Conservation (phyloP, 768 basidiomycete genomes). For the Termitomyces sp. region DNA sequence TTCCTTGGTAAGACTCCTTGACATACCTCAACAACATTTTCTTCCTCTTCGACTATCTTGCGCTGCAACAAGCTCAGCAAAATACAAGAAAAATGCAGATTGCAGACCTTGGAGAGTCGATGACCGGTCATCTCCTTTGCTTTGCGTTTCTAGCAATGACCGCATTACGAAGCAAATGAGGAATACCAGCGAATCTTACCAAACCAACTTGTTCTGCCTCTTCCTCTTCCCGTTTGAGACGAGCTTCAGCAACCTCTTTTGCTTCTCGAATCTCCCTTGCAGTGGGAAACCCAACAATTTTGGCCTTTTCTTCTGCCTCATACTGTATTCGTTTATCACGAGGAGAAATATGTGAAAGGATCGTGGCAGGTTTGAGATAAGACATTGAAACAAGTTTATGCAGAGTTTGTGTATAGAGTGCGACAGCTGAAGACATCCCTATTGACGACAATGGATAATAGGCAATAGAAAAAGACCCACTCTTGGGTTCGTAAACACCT, state of each 20-base stretch:
- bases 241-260: slow-evolving; percentile 58
- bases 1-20: not conserved
- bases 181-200: slow-evolving; percentile 37
- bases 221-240: slow-evolving; percentile 64
- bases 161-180: slow-evolving; percentile 11
- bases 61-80: slow-evolving; percentile 17
- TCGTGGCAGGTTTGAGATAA: slow-evolving; percentile 79
- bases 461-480: slow-evolving; percentile 27
- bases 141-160: slow-evolving; percentile 53
- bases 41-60: slow-evolving; percentile 48
- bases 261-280: slow-evolving; percentile 74
- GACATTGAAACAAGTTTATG: slow-evolving; percentile 63
- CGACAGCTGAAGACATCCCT: slow-evolving; percentile 14
- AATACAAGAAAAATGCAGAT: not conserved
- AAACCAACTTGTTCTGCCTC: slow-evolving; percentile 70
- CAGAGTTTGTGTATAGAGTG: slow-evolving; percentile 56
- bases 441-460: not conserved
- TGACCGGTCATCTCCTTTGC: slow-evolving; percentile 42
- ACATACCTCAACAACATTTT: slow-evolving; percentile 65
- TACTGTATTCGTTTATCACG: slow-evolving; percentile 77
- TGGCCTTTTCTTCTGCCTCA: slow-evolving; percentile 71
- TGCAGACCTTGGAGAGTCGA: slow-evolving; percentile 47
- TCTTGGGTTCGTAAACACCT: slow-evolving; percentile 49
- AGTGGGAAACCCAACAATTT: slow-evolving; percentile 71
- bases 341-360: slow-evolving; percentile 74